phyloP scores from a whole-genome alignment of 108 stramenopile species.

The Conticribra guillardii region DNA sequence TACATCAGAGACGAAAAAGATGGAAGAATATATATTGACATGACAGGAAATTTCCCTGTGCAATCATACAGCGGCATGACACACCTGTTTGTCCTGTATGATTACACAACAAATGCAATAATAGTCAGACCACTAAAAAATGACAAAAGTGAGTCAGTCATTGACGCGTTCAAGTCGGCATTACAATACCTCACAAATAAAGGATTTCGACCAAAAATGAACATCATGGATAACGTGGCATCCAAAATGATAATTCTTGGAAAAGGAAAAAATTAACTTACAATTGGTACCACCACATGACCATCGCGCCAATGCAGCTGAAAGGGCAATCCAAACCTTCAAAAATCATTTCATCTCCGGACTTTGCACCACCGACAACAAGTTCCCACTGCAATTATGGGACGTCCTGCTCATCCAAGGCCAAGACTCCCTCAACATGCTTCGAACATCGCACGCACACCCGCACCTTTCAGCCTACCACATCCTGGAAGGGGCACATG shows the following conservation, averaged over 20 bases:
- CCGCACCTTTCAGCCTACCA: constrained; percentile 33
- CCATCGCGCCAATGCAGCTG: constrained; percentile 29
- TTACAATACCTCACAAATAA: constrained; percentile 10
- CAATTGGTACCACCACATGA: constrained; percentile 33
- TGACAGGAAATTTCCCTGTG: constrained; percentile 44
- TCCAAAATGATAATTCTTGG: constrained; percentile 8
- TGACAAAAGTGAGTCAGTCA: not conserved
- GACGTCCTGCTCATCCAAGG: not conserved
- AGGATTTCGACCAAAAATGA: constrained; percentile 26
- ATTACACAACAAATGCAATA: constrained; percentile 52
- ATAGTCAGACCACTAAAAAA: constrained; percentile 13
- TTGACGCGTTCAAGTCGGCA: constrained; percentile 13
- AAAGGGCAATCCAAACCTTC: constrained; percentile 44
- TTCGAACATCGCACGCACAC: not conserved
- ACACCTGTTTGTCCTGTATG: constrained; percentile 51
- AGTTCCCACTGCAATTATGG: constrained; percentile 30
- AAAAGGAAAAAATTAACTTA: not conserved
- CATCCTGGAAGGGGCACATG: constrained; percentile 16
- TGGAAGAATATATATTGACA: constrained; percentile 10
- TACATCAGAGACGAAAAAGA: constrained; percentile 9
- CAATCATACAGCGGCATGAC: constrained; percentile 26
- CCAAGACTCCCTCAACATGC: constrained; percentile 8
- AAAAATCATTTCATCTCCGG: constrained; percentile 26
- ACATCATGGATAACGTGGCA: constrained; percentile 23
- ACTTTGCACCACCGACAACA: constrained; percentile 12